Evolutionary conservation across 2,329 filamentous ascomycete species (phyloP).

Genomic region (Phoma sp.): DNA sequence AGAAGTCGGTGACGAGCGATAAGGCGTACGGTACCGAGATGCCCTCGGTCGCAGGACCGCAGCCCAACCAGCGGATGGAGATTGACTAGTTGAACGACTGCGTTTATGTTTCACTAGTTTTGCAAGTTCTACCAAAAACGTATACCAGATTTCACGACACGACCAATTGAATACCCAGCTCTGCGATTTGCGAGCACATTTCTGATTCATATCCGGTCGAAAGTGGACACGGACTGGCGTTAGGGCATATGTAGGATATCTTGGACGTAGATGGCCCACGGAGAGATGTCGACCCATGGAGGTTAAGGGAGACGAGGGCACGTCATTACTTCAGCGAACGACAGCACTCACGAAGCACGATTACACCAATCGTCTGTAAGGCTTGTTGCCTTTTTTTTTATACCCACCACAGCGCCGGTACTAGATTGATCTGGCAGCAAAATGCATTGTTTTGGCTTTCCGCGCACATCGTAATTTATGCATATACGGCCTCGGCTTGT

Average conservation of each 20-base stretch:
- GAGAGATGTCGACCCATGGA: background rate
- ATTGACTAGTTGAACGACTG: conserved; percentile 39
- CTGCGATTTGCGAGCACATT: conserved; percentile 36
- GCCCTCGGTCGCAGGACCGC: conserved; percentile 54
- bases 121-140: conserved; percentile 4
- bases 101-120: conserved; percentile 2
- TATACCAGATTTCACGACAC: conserved; percentile 26
- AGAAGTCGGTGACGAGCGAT: conserved; percentile 57
- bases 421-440: conserved; percentile 19
- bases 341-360: conserved; percentile 16
- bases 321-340: conserved; percentile 12
- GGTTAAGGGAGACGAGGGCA: conserved; percentile 11
- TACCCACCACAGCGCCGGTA: conserved; percentile 30
- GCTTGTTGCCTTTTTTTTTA: conserved; percentile 18
- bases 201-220: conserved; percentile 31
- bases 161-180: conserved; percentile 26
- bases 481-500: background rate
- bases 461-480: background rate
- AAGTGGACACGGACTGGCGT: conserved; percentile 31
- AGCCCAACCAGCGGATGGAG: conserved; percentile 52
- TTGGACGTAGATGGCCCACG: background rate
- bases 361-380: conserved; percentile 23
- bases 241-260: conserved; percentile 24
- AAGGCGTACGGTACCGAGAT: conserved; percentile 59
- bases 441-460: conserved; percentile 10